Evolutionary conservation across 352 stramenopile species (phyloP).

Genomic region (Blastocystis sp.): DNA sequence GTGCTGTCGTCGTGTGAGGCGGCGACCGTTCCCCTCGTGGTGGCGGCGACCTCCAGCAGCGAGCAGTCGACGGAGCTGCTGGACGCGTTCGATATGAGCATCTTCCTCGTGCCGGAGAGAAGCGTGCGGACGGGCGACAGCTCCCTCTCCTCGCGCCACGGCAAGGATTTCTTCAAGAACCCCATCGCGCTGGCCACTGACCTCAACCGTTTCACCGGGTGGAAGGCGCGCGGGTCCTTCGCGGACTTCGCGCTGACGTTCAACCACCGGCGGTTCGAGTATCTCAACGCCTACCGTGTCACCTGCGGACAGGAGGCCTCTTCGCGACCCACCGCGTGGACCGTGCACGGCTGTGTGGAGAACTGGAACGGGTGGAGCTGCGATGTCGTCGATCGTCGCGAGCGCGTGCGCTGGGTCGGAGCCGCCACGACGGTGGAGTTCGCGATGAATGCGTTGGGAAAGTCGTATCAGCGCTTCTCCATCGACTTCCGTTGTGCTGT

Average conservation of each 20-base stretch:
- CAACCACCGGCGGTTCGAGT: background rate
- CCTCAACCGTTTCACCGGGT: background rate
- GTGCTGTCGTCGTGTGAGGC: background rate
- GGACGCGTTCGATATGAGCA: background rate
- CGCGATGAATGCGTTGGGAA: background rate
- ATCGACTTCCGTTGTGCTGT: conserved; percentile 6
- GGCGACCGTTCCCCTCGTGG: background rate
- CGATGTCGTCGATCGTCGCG: background rate
- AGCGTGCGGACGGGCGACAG: background rate
- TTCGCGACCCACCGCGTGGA: background rate
- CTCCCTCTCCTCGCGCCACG: background rate
- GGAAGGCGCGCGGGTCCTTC: background rate
- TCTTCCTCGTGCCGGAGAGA: background rate
- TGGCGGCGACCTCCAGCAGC: background rate
- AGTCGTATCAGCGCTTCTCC: background rate
- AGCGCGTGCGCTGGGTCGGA: background rate
- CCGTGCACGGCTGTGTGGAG: background rate
- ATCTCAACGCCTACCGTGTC: conserved; percentile 11
- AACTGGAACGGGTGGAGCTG: background rate
- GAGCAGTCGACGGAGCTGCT: background rate
- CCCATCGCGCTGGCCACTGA: background rate
- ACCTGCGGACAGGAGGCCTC: background rate
- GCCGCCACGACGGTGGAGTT: background rate
- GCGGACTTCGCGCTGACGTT: conserved; percentile 32
- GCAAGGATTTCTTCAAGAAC: conserved; percentile 18